Evolutionary conservation across 352 stramenopile species (phyloP).

Genomic region (Globisporangium nagaii): DNA sequence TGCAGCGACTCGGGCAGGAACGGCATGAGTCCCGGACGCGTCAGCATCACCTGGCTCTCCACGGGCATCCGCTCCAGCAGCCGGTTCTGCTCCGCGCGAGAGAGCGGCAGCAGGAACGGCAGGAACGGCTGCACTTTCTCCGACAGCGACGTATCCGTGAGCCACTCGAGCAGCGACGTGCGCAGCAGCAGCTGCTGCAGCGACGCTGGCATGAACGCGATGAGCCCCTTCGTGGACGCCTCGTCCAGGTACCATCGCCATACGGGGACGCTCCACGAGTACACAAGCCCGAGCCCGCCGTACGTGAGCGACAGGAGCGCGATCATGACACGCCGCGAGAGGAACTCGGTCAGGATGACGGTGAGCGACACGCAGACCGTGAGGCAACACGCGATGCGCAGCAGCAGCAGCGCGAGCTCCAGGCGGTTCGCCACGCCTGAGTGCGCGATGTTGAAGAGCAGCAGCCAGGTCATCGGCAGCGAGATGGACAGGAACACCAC

Average conservation of each 20-base stretch:
- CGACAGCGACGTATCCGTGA: slow-evolving; percentile 69
- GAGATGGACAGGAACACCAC: slow-evolving; percentile 63
- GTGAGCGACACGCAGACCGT: slow-evolving; percentile 64
- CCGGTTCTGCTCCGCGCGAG: slow-evolving; percentile 53
- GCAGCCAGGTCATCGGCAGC: slow-evolving; percentile 52
- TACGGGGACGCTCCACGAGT: slow-evolving; percentile 72
- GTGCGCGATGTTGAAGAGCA: slow-evolving; percentile 63
- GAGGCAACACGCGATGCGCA: slow-evolving; percentile 60
- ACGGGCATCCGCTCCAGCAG: slow-evolving; percentile 66
- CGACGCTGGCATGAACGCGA: slow-evolving; percentile 53
- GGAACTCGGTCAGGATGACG: slow-evolving; percentile 71
- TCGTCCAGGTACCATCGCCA: slow-evolving; percentile 79
- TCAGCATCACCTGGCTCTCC: slow-evolving; percentile 67
- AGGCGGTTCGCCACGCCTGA: slow-evolving; percentile 40
- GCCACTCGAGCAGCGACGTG: slow-evolving; percentile 78
- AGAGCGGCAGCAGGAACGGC: slow-evolving; percentile 72
- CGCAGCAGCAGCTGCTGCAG: slow-evolving; percentile 60
- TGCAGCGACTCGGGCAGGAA: slow-evolving; percentile 58
- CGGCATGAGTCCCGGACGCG: slow-evolving; percentile 56
- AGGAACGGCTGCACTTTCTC: slow-evolving; percentile 67
- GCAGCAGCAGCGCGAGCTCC: slow-evolving; percentile 44
- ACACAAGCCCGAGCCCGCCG: slow-evolving; percentile 52
- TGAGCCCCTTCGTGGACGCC: slow-evolving; percentile 40
- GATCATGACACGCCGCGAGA: slow-evolving; percentile 68
- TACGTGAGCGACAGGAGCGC: slow-evolving; percentile 63